Conservation (phyloP, 257 asterid species). For the Perilla frutescens region DNA sequence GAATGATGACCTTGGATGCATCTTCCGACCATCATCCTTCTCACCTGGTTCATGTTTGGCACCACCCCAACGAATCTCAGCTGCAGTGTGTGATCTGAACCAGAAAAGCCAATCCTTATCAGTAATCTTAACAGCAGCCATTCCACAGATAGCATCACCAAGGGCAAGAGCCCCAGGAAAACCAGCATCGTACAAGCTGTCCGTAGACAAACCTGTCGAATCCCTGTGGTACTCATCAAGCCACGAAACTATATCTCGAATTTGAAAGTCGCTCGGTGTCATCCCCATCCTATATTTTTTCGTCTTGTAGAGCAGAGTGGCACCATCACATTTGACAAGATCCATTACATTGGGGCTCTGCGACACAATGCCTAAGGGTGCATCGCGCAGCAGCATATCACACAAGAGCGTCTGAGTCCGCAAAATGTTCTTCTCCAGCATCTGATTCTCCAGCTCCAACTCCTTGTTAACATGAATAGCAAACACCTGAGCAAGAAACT, state of each 20-base stretch:
- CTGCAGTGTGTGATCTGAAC: conserved; percentile 93
- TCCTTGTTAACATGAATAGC: conserved; percentile 93
- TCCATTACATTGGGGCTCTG: conserved; percentile 92
- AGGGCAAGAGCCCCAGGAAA: conserved; percentile 89
- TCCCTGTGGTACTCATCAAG: conserved; percentile 82
- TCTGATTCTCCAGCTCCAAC: conserved; percentile 77
- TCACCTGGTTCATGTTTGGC: conserved; percentile 83
- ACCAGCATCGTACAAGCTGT: conserved; percentile 88
- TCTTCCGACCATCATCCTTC: conserved; percentile 79
- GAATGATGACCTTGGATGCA: conserved; percentile 95
- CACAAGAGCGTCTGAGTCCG: conserved; percentile 88
- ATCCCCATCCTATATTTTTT: conserved; percentile 62
- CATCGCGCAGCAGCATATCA: conserved; percentile 88
- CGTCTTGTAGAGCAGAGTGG: conserved; percentile 62
- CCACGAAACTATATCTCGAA: conserved; percentile 84
- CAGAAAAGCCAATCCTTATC: conserved; percentile 92
- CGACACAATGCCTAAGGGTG: conserved; percentile 86
- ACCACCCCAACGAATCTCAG: conserved; percentile 89
- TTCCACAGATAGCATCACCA: conserved; percentile 83
- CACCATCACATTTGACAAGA: conserved; percentile 89
- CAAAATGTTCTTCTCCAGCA: conserved; percentile 83
- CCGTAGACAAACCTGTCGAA: conserved; percentile 90
- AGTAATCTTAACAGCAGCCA: conserved; percentile 90
- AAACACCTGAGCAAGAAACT: conserved; percentile 91
- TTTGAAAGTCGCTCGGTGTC: conserved; percentile 71